These are phyloP conservation scores for Macrotyloma uniflorum DNA, from an alignment of 306 rosid species.

Conservation along the genomic window DNA sequence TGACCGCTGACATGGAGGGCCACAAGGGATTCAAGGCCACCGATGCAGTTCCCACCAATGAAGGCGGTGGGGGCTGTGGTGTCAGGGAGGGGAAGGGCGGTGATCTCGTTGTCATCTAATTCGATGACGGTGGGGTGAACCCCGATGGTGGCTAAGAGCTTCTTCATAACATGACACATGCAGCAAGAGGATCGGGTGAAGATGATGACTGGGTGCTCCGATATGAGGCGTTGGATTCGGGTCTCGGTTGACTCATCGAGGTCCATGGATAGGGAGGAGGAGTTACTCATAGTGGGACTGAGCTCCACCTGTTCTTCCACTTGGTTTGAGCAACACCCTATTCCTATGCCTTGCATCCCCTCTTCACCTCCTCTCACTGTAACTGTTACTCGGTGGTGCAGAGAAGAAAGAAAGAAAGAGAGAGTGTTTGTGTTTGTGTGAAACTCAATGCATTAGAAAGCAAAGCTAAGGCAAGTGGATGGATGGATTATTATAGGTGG, in stretches of 20 bases:
- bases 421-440: too few species aligned
- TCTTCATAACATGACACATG: slow-evolving; percentile 99
- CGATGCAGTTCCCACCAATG: slow-evolving; percentile 83
- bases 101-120: slow-evolving; percentile 84
- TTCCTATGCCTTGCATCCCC: slow-evolving; percentile 66
- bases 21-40: slow-evolving; percentile 89
- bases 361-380: background rate
- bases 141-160: slow-evolving; percentile 79
- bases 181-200: slow-evolving; percentile 83
- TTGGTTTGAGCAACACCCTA: slow-evolving; percentile 56
- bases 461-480: background rate
- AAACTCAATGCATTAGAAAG: too few species aligned
- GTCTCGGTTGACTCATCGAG: slow-evolving; percentile 78
- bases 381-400: background rate
- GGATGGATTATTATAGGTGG: background rate
- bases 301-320: slow-evolving; percentile 23
- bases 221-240: slow-evolving; percentile 84
- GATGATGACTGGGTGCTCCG: slow-evolving; percentile 91
- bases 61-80: slow-evolving; percentile 61
- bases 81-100: slow-evolving; percentile 47
- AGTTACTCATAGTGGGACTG: slow-evolving; percentile 2
- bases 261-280: slow-evolving; percentile 79
- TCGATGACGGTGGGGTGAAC: slow-evolving; percentile 91
- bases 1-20: slow-evolving; percentile 92
- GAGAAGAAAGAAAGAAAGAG: background rate